Conservation (phyloP, 2,329 filamentous ascomycete genomes). For the Decorospora gaudefroyi region DNA sequence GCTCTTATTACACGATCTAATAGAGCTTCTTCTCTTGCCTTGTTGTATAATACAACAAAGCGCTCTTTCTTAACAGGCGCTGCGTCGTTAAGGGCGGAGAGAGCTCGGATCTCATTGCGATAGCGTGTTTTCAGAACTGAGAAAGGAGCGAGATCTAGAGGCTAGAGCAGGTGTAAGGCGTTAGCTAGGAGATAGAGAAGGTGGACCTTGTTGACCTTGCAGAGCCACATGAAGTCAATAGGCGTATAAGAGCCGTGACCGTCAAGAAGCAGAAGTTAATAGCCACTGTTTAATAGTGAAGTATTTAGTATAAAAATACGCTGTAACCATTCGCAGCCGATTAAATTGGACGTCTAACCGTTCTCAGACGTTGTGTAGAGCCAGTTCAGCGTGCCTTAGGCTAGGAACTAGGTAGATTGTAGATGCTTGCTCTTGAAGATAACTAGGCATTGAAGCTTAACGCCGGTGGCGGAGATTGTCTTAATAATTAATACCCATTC, state of each 20-base stretch:
- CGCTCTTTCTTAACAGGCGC: not conserved
- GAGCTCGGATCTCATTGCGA: not conserved
- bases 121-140: not conserved
- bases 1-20: slow-evolving; percentile 14
- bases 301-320: slow-evolving; percentile 12
- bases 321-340: slow-evolving; percentile 10
- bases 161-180: not conserved
- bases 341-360: not conserved
- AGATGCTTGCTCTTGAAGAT: not conserved
- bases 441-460: slow-evolving; percentile 10
- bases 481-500: not conserved
- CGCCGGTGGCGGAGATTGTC: not conserved
- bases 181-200: not conserved
- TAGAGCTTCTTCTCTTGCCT: slow-evolving; percentile 14
- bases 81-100: not conserved
- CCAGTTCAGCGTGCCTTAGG: not conserved
- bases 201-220: slow-evolving; percentile 2
- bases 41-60: slow-evolving; percentile 20
- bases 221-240: slow-evolving; percentile 9
- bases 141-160: not conserved
- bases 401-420: not conserved
- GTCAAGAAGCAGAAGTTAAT: slow-evolving; percentile 14
- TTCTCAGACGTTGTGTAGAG: not conserved
- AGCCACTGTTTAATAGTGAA: not conserved
- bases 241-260: slow-evolving; percentile 12